Conservation (phyloP, 176 grass and related monocot species). For the Urochloa ruziziensis region DNA sequence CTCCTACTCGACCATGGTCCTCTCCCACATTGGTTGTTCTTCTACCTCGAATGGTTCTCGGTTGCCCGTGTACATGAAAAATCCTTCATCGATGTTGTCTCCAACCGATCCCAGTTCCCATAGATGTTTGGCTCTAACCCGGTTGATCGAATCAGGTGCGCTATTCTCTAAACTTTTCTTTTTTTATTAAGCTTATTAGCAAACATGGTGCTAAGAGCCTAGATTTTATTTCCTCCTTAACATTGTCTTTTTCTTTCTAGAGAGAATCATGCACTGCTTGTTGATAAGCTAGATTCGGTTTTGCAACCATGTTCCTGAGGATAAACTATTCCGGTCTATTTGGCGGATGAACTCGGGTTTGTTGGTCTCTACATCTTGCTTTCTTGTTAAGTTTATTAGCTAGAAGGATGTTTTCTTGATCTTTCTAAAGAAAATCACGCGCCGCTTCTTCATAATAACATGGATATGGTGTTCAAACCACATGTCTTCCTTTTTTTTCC, state of each 20-base stretch:
- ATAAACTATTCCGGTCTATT: background rate
- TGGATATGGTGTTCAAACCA: background rate
- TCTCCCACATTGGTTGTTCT: background rate
- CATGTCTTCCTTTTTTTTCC: background rate
- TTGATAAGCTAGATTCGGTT: background rate
- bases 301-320: background rate
- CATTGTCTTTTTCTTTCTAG: background rate
- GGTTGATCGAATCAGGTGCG: background rate
- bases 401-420: background rate
- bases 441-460: background rate
- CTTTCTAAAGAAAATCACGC: background rate
- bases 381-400: background rate
- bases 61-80: background rate
- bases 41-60: background rate
- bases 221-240: background rate
- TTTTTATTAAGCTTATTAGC: background rate
- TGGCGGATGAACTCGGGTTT: background rate
- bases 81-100: no score
- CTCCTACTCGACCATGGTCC: background rate
- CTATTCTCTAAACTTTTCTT: background rate
- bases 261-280: background rate
- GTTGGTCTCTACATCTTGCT: background rate
- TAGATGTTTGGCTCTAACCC: no score
- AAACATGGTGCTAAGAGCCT: background rate
- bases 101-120: background rate